phyloP scores from a whole-genome alignment of 208 protist species.

The Trypanosoma rangeli region DNA sequence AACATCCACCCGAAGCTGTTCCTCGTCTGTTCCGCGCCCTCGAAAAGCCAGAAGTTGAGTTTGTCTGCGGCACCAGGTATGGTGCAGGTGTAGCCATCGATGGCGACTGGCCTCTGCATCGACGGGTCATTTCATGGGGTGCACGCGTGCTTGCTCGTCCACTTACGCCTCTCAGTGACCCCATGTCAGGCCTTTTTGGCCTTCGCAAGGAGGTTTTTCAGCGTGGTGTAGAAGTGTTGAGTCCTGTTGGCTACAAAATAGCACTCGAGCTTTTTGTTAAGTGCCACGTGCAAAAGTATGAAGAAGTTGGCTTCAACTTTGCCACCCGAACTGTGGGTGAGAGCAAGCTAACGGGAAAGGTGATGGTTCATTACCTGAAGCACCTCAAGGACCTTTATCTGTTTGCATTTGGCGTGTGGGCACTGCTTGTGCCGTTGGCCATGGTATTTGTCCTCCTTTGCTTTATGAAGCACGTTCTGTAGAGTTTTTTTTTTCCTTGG shows the following conservation, averaged over 20 bases:
- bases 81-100: conserved; percentile 70
- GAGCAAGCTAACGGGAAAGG: conserved; percentile 89
- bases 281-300: conserved; percentile 60
- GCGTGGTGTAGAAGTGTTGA: conserved; percentile 45
- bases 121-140: conserved; percentile 86
- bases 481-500: background rate
- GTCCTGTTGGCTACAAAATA: conserved; percentile 94
- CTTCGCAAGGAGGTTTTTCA: conserved; percentile 66
- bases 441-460: conserved; percentile 25
- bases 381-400: conserved; percentile 79
- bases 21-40: conserved; percentile 70
- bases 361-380: conserved; percentile 83
- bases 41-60: conserved; percentile 56
- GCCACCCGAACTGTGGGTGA: conserved; percentile 73
- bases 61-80: conserved; percentile 91
- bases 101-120: conserved; percentile 85
- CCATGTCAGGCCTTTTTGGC: conserved; percentile 94
- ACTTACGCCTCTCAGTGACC: conserved; percentile 86
- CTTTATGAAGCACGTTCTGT: conserved; percentile 5
- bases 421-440: conserved; percentile 36
- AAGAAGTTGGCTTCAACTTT: conserved; percentile 87
- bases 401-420: conserved; percentile 48
- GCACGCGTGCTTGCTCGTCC: conserved; percentile 84
- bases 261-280: conserved; percentile 92
- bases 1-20: conserved; percentile 90